phyloP scores from a whole-genome alignment of 2,329 filamentous ascomycete species.

The Byssothecium circinans region DNA sequence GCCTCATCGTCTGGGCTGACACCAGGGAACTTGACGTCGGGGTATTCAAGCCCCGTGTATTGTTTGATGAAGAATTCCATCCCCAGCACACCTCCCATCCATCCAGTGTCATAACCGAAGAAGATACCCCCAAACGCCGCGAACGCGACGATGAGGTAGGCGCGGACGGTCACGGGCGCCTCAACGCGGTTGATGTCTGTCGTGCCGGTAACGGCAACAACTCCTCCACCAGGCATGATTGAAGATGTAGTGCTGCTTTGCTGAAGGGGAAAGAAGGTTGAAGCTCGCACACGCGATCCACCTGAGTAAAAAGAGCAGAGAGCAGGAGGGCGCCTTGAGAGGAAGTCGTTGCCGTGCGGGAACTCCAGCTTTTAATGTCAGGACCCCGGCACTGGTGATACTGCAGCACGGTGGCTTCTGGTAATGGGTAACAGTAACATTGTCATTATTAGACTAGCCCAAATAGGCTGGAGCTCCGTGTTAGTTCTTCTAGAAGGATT shows the following conservation, averaged over 20 bases:
- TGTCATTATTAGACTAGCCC: slow-evolving; percentile 29
- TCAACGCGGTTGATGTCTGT: slow-evolving; percentile 59
- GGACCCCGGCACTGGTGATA: slow-evolving; percentile 30
- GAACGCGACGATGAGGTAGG: slow-evolving; percentile 52
- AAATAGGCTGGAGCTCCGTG: slow-evolving; percentile 32
- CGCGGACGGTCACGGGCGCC: slow-evolving; percentile 52
- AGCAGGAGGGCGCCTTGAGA: slow-evolving; percentile 27
- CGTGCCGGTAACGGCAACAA: slow-evolving; percentile 40
- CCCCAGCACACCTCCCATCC: slow-evolving; percentile 68
- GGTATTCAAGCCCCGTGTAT: slow-evolving; percentile 37
- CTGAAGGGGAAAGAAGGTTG: slow-evolving; percentile 13
- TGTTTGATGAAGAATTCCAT: slow-evolving; percentile 45
- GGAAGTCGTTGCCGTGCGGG: slow-evolving; percentile 15
- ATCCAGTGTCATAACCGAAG: slow-evolving; percentile 79
- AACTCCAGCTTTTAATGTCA: slow-evolving; percentile 36
- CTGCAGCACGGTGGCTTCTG: slow-evolving; percentile 36
- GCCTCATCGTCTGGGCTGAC: slow-evolving; percentile 61
- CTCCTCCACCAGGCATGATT: slow-evolving; percentile 42
- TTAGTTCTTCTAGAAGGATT: slow-evolving; percentile 38
- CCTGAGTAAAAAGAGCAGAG: slow-evolving; percentile 21
- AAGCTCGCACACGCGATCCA: slow-evolving; percentile 24
- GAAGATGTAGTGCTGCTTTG: slow-evolving; percentile 18
- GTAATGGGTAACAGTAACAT: slow-evolving; percentile 40
- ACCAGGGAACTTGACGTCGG: slow-evolving; percentile 44
- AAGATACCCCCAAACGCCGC: slow-evolving; percentile 63